Conservation (phyloP, 345 rosid genomes). For the Melaleuca quinquenervia region DNA sequence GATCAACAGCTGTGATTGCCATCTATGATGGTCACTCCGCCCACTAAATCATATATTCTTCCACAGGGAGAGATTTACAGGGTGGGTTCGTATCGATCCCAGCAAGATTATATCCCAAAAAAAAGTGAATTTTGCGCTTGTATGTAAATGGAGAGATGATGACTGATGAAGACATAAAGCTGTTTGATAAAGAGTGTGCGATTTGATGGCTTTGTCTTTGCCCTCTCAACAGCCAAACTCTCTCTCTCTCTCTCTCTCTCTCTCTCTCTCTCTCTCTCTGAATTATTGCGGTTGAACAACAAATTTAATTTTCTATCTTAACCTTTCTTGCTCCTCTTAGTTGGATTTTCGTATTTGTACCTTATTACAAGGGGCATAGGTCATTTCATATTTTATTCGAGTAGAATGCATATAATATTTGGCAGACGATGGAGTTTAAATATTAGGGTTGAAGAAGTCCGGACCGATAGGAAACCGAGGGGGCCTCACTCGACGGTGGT, state of each 20-base stretch:
- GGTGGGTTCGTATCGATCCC: neutral
- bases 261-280: neutral
- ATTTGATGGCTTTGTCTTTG: neutral
- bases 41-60: neutral
- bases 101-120: neutral
- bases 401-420: neutral
- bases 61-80: neutral
- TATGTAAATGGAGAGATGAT: neutral
- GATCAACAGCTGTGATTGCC: neutral
- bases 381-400: neutral
- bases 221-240: neutral
- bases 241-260: neutral
- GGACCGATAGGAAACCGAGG: neutral
- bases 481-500: neutral
- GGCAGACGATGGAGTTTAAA: neutral
- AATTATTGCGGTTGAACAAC: neutral
- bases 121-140: neutral
- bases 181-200: neutral
- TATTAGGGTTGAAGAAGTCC: neutral
- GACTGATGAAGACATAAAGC: constrained; percentile 1
- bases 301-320: neutral
- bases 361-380: neutral
- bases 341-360: neutral
- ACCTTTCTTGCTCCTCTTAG: neutral
- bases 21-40: neutral